Evolutionary conservation across 2,329 filamentous ascomycete species (phyloP).

Genomic region (Pestalotiopsis sp.): DNA sequence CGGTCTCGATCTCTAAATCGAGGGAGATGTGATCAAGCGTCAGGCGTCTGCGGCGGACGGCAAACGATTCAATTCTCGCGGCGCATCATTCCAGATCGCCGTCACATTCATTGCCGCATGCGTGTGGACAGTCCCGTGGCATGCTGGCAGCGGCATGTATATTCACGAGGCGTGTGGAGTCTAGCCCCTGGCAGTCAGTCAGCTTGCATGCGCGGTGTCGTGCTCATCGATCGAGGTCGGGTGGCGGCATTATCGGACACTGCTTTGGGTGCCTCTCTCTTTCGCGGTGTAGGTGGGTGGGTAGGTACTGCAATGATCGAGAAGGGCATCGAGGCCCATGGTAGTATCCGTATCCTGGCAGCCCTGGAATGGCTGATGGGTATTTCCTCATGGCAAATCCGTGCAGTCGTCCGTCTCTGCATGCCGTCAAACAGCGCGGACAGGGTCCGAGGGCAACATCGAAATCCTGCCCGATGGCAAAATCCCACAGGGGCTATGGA

Average conservation of each 20-base stretch:
- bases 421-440: background rate
- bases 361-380: background rate
- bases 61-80: background rate
- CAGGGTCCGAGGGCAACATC: background rate
- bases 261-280: background rate
- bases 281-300: no score
- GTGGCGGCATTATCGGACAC: background rate
- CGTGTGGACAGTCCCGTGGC: background rate
- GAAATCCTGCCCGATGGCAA: background rate
- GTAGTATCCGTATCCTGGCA: background rate
- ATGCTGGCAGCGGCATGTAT: background rate
- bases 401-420: background rate
- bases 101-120: background rate
- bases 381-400: background rate
- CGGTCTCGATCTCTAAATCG: background rate
- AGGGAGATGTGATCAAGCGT: background rate
- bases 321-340: no score
- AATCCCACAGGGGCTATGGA: background rate
- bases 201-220: background rate
- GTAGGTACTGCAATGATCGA: no score
- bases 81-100: background rate
- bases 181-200: background rate
- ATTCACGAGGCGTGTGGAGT: background rate
- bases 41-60: background rate
- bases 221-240: background rate